Evolutionary conservation across 441 rosid species (phyloP).

Genomic region (Brassica hybrid): DNA sequence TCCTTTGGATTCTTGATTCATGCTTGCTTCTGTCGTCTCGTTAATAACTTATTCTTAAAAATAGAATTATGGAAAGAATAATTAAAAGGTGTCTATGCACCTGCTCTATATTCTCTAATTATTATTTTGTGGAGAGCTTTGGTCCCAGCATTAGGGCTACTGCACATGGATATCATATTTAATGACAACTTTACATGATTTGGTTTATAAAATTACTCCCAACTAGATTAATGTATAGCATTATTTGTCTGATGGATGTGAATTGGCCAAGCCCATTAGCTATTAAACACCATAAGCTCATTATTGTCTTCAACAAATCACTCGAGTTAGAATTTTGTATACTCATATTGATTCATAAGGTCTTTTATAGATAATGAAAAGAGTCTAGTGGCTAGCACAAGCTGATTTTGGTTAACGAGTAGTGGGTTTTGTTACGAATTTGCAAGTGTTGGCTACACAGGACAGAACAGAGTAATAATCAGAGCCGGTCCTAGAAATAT

Average conservation of each 20-base stretch:
- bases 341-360: not conserved
- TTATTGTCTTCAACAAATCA: not conserved
- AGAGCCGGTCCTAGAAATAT: too few relatives aligned
- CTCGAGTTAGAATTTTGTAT: not conserved
- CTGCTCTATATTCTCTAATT: conserved; percentile 32
- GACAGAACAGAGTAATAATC: not conserved
- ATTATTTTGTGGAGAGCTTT: conserved; percentile 4
- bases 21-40: conserved; percentile 21
- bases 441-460: conserved; percentile 12
- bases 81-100: not conserved
- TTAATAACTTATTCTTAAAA: conserved; percentile 13
- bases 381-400: not conserved
- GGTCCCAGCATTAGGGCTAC: conserved; percentile 25
- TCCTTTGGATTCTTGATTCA: conserved; percentile 31
- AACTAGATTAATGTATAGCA: not conserved
- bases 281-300: conserved; percentile 1
- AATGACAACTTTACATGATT: conserved; percentile 30
- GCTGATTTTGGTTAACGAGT: not conserved
- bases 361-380: not conserved
- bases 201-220: conserved; percentile 10
- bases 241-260: conserved; percentile 19
- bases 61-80: conserved; percentile 5
- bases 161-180: conserved; percentile 28
- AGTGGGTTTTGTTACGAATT: not conserved
- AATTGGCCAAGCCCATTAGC: conserved; percentile 18